phyloP scores from a whole-genome alignment of 441 rosid species.

The Arabidopsis hybrid region DNA sequence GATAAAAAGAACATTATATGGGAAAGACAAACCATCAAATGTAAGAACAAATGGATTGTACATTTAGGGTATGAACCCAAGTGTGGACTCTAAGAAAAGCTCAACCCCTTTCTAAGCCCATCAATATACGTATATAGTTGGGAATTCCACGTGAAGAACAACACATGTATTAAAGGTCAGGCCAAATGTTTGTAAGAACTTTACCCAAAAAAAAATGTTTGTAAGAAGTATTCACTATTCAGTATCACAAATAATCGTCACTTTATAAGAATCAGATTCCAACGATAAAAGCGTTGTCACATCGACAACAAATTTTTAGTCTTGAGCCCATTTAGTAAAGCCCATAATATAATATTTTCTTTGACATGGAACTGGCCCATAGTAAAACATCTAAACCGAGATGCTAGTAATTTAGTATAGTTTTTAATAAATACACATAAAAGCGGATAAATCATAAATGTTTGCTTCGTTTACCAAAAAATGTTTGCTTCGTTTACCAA shows the following conservation, averaged over 20 bases:
- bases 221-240: background rate
- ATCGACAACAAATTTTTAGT: background rate
- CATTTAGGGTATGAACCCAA: no score
- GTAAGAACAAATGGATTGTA: no score
- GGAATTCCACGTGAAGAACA: background rate
- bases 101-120: background rate
- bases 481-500: background rate
- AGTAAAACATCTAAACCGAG: background rate
- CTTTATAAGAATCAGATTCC: background rate
- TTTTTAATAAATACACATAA: background rate
- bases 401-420: background rate
- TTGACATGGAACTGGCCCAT: background rate
- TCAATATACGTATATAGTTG: background rate
- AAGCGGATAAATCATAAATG: background rate
- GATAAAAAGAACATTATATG: no score
- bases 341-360: background rate
- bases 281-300: background rate
- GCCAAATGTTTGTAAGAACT: background rate
- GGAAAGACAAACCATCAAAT: no score
- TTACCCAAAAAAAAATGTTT: no score
- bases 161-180: background rate
- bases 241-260: background rate
- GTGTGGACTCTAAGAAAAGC: background rate
- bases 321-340: conserved; percentile 12
- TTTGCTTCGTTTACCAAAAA: background rate